These are phyloP conservation scores for Onygenales sp. DNA, from an alignment of 2,329 filamentous ascomycete species.

Conservation along the genomic window DNA sequence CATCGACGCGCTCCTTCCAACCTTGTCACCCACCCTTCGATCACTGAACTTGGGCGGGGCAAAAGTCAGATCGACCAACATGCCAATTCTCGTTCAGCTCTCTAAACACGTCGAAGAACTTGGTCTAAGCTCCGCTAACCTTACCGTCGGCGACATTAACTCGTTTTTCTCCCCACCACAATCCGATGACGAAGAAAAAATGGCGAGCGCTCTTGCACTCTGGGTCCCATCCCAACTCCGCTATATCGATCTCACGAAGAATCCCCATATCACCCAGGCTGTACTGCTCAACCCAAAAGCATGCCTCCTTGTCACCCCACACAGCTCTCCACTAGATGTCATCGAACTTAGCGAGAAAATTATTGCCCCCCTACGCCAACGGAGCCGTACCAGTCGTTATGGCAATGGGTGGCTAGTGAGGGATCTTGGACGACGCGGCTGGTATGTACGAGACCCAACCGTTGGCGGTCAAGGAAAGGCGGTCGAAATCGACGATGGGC, in stretches of 20 bases:
- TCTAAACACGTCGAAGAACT: constrained; percentile 69
- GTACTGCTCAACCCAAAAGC: constrained; percentile 48
- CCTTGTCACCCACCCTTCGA: constrained; percentile 50
- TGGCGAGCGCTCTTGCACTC: constrained; percentile 12
- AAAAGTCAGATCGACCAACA: constrained; percentile 56
- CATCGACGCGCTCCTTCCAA: constrained; percentile 54
- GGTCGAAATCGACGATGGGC: constrained; percentile 43
- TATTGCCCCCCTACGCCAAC: constrained; percentile 55
- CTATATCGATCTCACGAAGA: constrained; percentile 69
- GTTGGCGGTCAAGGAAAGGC: constrained; percentile 19
- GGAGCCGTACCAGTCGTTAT: constrained; percentile 40
- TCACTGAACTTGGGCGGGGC: constrained; percentile 70
- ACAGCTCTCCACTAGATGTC: constrained; percentile 62
- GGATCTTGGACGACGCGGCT: constrained; percentile 60
- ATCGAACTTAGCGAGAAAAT: constrained; percentile 64
- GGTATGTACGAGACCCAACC: constrained; percentile 46
- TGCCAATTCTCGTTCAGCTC: constrained; percentile 54
- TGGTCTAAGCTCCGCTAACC: constrained; percentile 56
- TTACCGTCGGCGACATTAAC: constrained; percentile 58
- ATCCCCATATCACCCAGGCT: constrained; percentile 46
- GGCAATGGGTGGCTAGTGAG: constrained; percentile 61
- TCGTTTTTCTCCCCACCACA: constrained; percentile 39
- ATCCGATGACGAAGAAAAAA: constrained; percentile 20
- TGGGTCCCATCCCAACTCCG: constrained; percentile 54
- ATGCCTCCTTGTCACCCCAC: constrained; percentile 48